phyloP scores from a whole-genome alignment of 129 eudicot genomes.

The Smallanthus sonchifolius region DNA sequence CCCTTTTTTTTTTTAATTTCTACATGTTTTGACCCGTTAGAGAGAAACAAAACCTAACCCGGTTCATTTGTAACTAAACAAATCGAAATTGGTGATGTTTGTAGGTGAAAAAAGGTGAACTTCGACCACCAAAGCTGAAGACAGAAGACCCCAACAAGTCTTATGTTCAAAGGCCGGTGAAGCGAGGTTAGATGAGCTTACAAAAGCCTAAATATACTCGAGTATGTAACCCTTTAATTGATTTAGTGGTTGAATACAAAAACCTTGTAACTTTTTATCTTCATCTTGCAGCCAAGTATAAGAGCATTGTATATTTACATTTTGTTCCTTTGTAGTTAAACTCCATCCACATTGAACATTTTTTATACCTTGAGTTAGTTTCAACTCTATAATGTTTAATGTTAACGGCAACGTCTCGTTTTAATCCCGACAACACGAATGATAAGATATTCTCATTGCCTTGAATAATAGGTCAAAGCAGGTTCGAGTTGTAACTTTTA shows the following conservation, averaged over 20 bases:
- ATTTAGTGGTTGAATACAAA: constrained; percentile 16
- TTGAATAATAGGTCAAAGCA: background rate
- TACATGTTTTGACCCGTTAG: background rate
- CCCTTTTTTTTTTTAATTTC: background rate
- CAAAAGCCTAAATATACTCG: background rate
- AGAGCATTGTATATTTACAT: constrained; percentile 26
- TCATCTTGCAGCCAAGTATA: constrained; percentile 16
- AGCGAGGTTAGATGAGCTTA: constrained; percentile 48
- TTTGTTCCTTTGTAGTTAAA: constrained; percentile 13
- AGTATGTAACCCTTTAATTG: constrained; percentile 20
- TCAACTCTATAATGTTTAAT: background rate
- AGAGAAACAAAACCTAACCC: background rate
- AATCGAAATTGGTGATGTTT: background rate
- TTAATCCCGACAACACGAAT: background rate
- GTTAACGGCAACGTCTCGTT: background rate
- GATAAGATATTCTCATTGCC: background rate
- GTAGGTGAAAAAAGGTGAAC: constrained; percentile 90
- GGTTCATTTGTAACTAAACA: background rate
- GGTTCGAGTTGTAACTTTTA: too few relatives aligned
- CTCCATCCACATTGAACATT: background rate
- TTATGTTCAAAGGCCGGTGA: constrained; percentile 95
- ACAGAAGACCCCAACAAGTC: constrained; percentile 99
- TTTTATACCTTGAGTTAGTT: background rate
- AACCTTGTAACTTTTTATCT: constrained; percentile 22
- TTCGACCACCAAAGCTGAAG: constrained; percentile 98